These are phyloP conservation scores for Chlamydomonas urium DNA, from an alignment of 139 green algal genomes.

Conservation along the genomic window DNA sequence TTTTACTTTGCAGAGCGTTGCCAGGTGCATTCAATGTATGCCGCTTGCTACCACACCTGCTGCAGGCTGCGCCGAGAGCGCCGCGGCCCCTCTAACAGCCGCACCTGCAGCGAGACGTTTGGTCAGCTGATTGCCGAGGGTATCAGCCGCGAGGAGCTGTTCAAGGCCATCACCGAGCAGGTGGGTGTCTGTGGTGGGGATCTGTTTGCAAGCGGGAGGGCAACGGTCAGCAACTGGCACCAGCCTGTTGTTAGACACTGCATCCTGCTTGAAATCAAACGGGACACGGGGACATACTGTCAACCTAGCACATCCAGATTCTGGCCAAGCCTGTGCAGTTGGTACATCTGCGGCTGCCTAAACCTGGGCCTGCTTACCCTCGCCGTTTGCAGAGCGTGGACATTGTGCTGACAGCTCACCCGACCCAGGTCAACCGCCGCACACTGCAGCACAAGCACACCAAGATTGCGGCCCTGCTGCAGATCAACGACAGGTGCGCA, in stretches of 20 bases:
- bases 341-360: conserved; percentile 1
- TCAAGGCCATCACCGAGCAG: conserved; percentile 61
- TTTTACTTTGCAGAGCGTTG: too few relatives aligned
- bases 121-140: conserved; percentile 60
- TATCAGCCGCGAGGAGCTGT: conserved; percentile 62
- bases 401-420: conserved; percentile 90
- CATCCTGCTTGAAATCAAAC: too few relatives aligned
- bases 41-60: too few relatives aligned
- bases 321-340: background rate
- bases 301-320: background rate
- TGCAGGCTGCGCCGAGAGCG: conserved; percentile 68
- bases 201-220: too few relatives aligned
- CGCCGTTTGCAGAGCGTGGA: conserved; percentile 53
- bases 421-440: conserved; percentile 76
- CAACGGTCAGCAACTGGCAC: too few relatives aligned
- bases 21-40: too few relatives aligned
- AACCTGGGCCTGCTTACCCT: background rate
- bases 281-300: conserved; percentile 3
- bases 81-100: conserved; percentile 39
- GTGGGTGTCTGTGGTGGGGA: too few relatives aligned
- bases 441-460: conserved; percentile 90
- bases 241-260: too few relatives aligned
- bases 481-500: conserved; percentile 65
- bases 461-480: conserved; percentile 72
- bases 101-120: conserved; percentile 70